Evolutionary conservation across 75 land plant species (phyloP).

Genomic region (Pinus tabuliformis): DNA sequence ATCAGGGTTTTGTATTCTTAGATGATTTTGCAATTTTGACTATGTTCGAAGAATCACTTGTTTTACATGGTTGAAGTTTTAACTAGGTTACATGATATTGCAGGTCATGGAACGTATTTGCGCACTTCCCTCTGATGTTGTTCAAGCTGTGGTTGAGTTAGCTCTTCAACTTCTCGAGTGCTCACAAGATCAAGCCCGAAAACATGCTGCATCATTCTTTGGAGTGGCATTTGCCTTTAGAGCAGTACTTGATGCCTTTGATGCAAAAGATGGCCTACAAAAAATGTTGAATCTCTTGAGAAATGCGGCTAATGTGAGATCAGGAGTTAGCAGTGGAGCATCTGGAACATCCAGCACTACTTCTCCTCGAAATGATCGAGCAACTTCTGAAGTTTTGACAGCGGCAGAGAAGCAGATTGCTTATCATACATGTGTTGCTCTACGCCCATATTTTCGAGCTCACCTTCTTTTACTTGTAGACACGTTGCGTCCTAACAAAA

Average conservation of each 20-base stretch:
- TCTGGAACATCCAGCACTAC: conserved; percentile 26
- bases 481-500: conserved; percentile 85
- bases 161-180: conserved; percentile 87
- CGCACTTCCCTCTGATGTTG: conserved; percentile 73
- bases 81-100: conserved; percentile 3
- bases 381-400: conserved; percentile 84
- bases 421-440: conserved; percentile 94
- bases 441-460: conserved; percentile 94
- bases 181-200: conserved; percentile 88
- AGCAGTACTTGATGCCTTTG: conserved; percentile 93
- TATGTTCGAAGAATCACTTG: background rate
- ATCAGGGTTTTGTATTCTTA: background rate
- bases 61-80: background rate
- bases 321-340: conserved; percentile 61
- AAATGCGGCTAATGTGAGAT: conserved; percentile 79
- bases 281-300: conserved; percentile 72
- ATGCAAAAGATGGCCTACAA: conserved; percentile 79
- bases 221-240: conserved; percentile 90
- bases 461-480: conserved; percentile 92
- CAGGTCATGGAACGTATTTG: conserved; percentile 99
- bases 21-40: background rate
- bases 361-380: conserved; percentile 63
- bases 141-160: conserved; percentile 77
- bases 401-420: conserved; percentile 93
- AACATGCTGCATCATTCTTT: conserved; percentile 91